These are phyloP conservation scores for Macaranga tanarius DNA, from an alignment of 441 rosid species.

Conservation along the genomic window DNA sequence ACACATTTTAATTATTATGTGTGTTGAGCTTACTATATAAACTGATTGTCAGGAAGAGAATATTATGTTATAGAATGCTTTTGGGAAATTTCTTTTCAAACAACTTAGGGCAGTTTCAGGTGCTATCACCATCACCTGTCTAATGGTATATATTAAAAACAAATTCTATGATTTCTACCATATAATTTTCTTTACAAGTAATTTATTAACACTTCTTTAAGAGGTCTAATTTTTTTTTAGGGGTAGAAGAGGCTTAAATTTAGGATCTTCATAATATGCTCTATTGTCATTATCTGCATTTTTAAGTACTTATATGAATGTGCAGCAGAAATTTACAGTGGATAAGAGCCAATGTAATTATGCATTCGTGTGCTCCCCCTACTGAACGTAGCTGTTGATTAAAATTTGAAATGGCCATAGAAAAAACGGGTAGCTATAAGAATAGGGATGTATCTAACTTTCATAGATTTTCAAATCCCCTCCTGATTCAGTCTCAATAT, in stretches of 20 bases:
- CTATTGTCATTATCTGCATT: neutral
- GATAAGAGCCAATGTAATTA: neutral
- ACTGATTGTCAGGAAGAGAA: conserved; percentile 44
- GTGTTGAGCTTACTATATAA: neutral
- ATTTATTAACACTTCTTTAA: neutral
- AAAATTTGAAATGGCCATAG: neutral
- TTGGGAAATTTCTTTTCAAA: conserved; percentile 53
- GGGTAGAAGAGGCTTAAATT: too few species aligned
- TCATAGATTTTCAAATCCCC: neutral
- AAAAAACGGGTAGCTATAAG: neutral
- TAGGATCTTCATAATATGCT: too few species aligned
- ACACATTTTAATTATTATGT: neutral
- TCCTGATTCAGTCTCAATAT: too few species aligned
- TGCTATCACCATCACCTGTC: conserved; percentile 83
- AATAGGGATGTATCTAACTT: neutral
- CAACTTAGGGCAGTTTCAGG: conserved; percentile 78
- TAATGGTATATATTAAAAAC: conserved; percentile 76
- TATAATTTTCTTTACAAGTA: neutral
- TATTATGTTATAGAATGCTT: too few species aligned
- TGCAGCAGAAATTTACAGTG: neutral
- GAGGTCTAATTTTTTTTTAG: neutral
- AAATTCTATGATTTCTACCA: too few species aligned
- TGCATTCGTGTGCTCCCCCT: neutral
- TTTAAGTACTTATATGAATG: neutral
- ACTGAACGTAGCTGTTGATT: too few species aligned